Evolutionary conservation across 768 basidiomycete genomes (phyloP), one percentile per base, ranked within the genome.

Genomic region (Lepiota subincarnata): DNA sequence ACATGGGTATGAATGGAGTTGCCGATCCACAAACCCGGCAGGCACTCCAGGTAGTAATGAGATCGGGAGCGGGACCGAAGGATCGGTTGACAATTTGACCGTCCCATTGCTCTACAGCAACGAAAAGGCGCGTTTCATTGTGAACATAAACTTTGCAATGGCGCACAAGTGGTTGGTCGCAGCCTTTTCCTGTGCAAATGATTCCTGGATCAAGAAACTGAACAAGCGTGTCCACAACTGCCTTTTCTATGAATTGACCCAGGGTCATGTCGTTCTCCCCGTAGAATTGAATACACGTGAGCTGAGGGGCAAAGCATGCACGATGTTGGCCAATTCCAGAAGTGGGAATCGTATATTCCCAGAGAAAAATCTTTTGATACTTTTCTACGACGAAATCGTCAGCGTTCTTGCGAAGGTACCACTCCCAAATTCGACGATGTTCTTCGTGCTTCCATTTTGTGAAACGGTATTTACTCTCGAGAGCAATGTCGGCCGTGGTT

Each of bases 71-170:
- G 19, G 83, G 83, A 42, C 72, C 64, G 55, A 77, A 77, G 44
- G 74, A 70, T 26, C 75, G 75, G 36, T 81, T 79, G 54, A 82
- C 80, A 52, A 88, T 86, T 61, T 88, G 83, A 13, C 86, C 86
- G 60, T 89, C 82, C 89, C 86, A 95, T 63, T 87, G 88, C 65
- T 97, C 93, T 51, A 92, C 88, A 4, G 89, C 90, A 34, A 97
- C 83, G 49, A 86, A 82, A 2, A 98, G 71, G 36, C 86, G 81
- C 1, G 84, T 85, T 60, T 89, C 85, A 62, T 94, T 89, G 68
- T 99, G 97, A 1, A 94, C 85, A 64, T 86, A 92, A n/a, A 95
- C 81, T 61, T 82, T 87, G 72, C 88, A 92, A 70, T 99, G 97
- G 0, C 85, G 82, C 10, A 86, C 80, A 41, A 88, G 72, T 13